A percentile compares a stretch with the other conserved stretches of the same genome.
phyloP scores from a whole-genome alignment of 352 stramenopile species.

The Phytophthora hybrid region DNA sequence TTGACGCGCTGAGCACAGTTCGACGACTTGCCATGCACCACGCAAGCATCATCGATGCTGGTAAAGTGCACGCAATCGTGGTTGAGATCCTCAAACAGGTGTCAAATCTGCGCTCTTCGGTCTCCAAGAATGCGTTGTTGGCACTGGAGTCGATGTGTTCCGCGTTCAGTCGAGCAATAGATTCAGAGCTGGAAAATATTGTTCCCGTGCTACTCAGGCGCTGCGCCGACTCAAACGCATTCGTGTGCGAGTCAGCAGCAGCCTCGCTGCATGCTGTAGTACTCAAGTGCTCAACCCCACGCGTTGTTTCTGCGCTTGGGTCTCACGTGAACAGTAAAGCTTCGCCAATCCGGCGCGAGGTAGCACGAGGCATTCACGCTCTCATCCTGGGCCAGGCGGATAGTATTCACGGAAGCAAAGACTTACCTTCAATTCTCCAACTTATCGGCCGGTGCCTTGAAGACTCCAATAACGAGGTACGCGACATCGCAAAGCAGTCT shows the following conservation, averaged over 20 bases:
- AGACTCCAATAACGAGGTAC: constrained; percentile 83
- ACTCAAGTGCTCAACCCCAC: constrained; percentile 58
- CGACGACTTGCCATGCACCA: constrained; percentile 67
- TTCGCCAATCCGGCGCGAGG: constrained; percentile 64
- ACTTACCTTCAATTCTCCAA: constrained; percentile 49
- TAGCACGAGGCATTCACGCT: constrained; percentile 61
- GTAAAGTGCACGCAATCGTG: constrained; percentile 55
- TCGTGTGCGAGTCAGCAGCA: constrained; percentile 73
- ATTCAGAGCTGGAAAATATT: constrained; percentile 68
- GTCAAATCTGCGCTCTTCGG: constrained; percentile 69
- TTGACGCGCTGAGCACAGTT: constrained; percentile 70
- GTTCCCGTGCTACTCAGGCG: constrained; percentile 72
- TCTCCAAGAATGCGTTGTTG: constrained; percentile 80
- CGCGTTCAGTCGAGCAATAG: constrained; percentile 56
- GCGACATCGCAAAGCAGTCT: constrained; percentile 69
- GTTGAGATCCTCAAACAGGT: constrained; percentile 71
- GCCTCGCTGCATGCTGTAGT: constrained; percentile 59
- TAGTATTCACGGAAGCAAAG: constrained; percentile 45
- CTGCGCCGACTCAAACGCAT: constrained; percentile 73
- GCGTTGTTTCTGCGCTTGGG: constrained; percentile 53
- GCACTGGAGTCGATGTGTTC: constrained; percentile 70
- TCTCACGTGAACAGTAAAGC: constrained; percentile 58
- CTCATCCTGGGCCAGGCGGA: constrained; percentile 55
- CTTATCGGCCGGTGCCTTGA: constrained; percentile 72
- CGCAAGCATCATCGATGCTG: constrained; percentile 43